phyloP scores from a whole-genome alignment of 306 rosid genomes.

The Quercus alba region DNA sequence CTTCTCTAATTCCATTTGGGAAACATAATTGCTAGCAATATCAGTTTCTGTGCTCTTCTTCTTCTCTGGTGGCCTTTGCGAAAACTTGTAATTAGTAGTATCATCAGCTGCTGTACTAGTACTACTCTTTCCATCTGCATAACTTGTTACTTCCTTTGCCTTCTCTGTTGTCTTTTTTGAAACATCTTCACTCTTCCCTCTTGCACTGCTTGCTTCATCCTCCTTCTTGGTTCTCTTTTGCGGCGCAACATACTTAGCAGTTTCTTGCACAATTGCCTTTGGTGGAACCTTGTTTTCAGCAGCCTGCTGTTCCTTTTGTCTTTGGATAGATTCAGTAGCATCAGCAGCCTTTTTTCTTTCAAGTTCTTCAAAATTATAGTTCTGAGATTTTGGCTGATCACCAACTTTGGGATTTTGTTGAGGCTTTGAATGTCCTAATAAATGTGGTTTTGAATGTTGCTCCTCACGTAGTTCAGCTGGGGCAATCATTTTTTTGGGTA shows the following conservation, averaged over 20 bases:
- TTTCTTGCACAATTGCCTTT: slow-evolving; percentile 17
- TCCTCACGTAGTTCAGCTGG: background rate
- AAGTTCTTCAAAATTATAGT: too few species aligned
- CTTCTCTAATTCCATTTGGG: background rate
- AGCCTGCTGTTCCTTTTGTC: too few species aligned
- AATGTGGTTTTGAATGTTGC: background rate
- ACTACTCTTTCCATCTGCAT: background rate
- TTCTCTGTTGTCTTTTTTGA: background rate
- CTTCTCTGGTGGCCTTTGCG: background rate
- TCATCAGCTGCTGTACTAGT: too few species aligned
- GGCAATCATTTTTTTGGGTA: slow-evolving; percentile 39
- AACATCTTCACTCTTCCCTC: background rate
- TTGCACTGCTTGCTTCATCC: slow-evolving; percentile 20
- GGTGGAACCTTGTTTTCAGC: background rate
- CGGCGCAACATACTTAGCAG: background rate
- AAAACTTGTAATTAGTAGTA: too few species aligned
- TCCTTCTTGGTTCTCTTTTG: slow-evolving; percentile 9
- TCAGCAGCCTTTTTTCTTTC: background rate
- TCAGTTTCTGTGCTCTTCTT: background rate
- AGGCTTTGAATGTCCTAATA: background rate
- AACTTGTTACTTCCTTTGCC: background rate
- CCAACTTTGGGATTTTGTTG: background rate
- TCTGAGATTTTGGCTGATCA: background rate
- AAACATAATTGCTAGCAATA: background rate
- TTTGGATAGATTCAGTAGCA: too few species aligned